phyloP scores from a whole-genome alignment of 257 asterid genomes.

The Haberlea rhodopensis region DNA sequence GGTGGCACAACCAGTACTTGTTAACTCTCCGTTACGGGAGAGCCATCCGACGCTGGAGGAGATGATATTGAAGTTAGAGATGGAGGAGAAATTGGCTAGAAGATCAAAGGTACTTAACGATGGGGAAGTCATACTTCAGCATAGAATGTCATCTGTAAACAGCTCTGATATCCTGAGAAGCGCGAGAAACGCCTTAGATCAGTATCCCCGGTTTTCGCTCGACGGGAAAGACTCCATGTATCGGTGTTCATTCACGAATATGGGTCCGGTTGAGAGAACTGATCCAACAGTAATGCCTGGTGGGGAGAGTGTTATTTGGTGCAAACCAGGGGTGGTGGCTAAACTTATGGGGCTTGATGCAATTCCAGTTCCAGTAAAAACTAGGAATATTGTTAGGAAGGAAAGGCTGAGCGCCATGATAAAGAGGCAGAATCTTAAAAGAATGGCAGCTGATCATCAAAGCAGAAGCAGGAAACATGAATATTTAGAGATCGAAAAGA shows the following conservation, averaged over 20 bases:
- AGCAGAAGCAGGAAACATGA: neutral
- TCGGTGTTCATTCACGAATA: constrained; percentile 55
- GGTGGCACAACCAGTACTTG: constrained; percentile 17
- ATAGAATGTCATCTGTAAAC: constrained; percentile 87
- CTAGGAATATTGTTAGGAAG: constrained; percentile 34
- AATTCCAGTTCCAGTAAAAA: constrained; percentile 61
- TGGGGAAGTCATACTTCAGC: constrained; percentile 33
- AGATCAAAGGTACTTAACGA: constrained; percentile 24
- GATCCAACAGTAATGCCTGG: constrained; percentile 30
- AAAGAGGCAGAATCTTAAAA: neutral
- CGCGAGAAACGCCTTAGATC: constrained; percentile 78
- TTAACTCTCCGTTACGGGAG: constrained; percentile 21
- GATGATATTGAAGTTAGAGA: constrained; percentile 69
- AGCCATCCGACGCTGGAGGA: constrained; percentile 73
- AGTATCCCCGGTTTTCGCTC: constrained; percentile 89
- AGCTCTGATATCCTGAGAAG: constrained; percentile 74
- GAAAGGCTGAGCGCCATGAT: constrained; percentile 27
- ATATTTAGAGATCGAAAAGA: neutral
- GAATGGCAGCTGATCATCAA: neutral
- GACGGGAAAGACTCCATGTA: constrained; percentile 91
- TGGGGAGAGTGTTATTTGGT: constrained; percentile 86
- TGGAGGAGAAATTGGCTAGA: constrained; percentile 61
- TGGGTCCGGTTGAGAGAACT: constrained; percentile 28
- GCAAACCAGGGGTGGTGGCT: constrained; percentile 90
- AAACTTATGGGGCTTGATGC: constrained; percentile 92